Percentiles rank a stretch among this genome's conserved stretches.
Conservation (phyloP, 2,329 filamentous ascomycete genomes). For the Colletotrichum camelliae region DNA sequence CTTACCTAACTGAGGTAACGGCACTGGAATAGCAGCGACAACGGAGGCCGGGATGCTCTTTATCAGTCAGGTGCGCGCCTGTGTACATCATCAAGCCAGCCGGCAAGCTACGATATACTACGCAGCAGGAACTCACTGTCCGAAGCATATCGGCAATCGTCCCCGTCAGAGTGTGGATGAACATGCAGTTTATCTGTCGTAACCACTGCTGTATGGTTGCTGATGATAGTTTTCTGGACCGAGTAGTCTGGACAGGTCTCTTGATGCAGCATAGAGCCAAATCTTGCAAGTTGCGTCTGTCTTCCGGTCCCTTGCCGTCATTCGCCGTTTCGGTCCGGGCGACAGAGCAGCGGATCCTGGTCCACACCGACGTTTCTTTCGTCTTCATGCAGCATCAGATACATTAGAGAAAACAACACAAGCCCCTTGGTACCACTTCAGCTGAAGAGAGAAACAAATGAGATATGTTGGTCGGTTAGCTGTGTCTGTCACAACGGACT, state of each 20-base stretch:
- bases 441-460: background rate
- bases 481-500: background rate
- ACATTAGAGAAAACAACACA: background rate
- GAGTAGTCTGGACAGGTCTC: background rate
- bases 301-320: background rate
- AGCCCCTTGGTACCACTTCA: background rate
- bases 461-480: background rate
- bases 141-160: background rate
- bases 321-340: constrained; percentile 6
- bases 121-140: background rate
- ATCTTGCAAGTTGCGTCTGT: background rate
- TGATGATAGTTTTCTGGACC: background rate
- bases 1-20: background rate
- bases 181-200: background rate
- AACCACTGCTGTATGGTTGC: background rate
- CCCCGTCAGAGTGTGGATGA: constrained; percentile 2
- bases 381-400: background rate
- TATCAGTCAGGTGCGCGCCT: background rate
- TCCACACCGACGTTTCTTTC: background rate
- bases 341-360: background rate
- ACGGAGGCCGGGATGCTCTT: background rate
- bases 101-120: background rate
- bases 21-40: background rate
- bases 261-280: background rate
- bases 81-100: background rate